A percentile compares a stretch with the other conserved stretches of the same genome.
Evolutionary conservation across 208 protist genomes (phyloP).

Genomic region (Leishmania braziliensis): DNA sequence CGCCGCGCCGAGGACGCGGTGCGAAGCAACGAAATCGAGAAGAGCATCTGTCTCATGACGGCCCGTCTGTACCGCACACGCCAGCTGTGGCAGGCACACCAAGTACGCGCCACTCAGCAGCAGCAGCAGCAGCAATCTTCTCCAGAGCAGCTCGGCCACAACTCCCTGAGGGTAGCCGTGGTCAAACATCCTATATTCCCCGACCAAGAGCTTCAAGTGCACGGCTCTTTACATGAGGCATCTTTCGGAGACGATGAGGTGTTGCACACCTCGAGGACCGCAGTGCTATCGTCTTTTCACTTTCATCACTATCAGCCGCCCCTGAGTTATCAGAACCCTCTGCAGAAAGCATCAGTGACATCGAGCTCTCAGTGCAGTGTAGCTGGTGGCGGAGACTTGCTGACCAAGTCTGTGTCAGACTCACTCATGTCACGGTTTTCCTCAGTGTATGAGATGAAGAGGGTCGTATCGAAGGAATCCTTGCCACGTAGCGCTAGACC

Average conservation of each 20-base stretch:
- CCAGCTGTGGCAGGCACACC: conserved; percentile 16
- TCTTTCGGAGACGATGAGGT: background rate
- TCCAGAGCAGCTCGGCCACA: background rate
- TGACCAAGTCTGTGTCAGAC: too few species aligned
- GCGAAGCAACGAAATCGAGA: conserved; percentile 18
- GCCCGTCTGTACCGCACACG: conserved; percentile 27
- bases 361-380: background rate
- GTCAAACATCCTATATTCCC: too few species aligned
- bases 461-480: background rate
- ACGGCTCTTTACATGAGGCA: background rate
- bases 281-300: background rate
- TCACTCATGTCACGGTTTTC: background rate
- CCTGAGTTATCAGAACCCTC: background rate
- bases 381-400: background rate
- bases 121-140: background rate
- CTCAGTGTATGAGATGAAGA: background rate
- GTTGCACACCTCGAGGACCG: background rate
- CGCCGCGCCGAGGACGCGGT: conserved; percentile 9
- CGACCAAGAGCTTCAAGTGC: background rate
- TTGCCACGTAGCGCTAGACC: background rate
- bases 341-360: background rate
- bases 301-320: background rate
- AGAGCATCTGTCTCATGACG: conserved; percentile 30
- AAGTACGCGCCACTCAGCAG: background rate
- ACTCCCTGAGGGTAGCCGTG: background rate